phyloP scores from a whole-genome alignment of 192 early-diverging fungal genomes.

The Chytriomyces hyalinus region DNA sequence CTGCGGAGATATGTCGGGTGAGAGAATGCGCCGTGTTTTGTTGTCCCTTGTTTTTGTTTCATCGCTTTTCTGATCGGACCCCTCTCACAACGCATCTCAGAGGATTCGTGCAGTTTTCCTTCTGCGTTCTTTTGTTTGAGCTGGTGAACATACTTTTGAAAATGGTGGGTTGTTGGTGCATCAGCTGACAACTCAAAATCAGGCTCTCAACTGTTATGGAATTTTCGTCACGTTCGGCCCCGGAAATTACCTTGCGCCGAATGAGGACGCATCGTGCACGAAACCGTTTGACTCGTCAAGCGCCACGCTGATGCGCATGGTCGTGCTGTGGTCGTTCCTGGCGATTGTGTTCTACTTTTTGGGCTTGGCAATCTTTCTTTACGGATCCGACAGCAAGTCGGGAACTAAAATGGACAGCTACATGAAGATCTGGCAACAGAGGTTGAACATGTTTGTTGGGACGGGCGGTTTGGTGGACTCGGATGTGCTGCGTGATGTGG shows the following conservation, averaged over 20 bases:
- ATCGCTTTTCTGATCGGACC: neutral
- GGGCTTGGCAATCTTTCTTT: slow-evolving; percentile 16
- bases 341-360: slow-evolving; percentile 33
- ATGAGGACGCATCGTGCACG: neutral
- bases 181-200: neutral
- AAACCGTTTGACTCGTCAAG: neutral
- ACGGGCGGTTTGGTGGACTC: slow-evolving; percentile 32
- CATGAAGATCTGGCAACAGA: slow-evolving; percentile 39
- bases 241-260: slow-evolving; percentile 2
- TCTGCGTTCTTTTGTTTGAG: slow-evolving; percentile 14
- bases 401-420: slow-evolving; percentile 24
- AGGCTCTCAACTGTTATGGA: slow-evolving; percentile 34
- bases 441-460: slow-evolving; percentile 38
- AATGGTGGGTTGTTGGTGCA: neutral
- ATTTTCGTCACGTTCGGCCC: slow-evolving; percentile 34
- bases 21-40: neutral
- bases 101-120: slow-evolving; percentile 19
- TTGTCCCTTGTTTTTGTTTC: neutral
- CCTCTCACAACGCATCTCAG: neutral
- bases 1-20: slow-evolving; percentile 35
- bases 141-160: slow-evolving; percentile 1
- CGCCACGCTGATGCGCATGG: slow-evolving; percentile 37
- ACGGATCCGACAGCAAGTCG: slow-evolving; percentile 12
- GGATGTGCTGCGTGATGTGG: slow-evolving; percentile 43
- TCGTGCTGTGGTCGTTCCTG: slow-evolving; percentile 41